phyloP scores from a whole-genome alignment of 1,284 basidiomycete species.

The Meira nashicola region DNA sequence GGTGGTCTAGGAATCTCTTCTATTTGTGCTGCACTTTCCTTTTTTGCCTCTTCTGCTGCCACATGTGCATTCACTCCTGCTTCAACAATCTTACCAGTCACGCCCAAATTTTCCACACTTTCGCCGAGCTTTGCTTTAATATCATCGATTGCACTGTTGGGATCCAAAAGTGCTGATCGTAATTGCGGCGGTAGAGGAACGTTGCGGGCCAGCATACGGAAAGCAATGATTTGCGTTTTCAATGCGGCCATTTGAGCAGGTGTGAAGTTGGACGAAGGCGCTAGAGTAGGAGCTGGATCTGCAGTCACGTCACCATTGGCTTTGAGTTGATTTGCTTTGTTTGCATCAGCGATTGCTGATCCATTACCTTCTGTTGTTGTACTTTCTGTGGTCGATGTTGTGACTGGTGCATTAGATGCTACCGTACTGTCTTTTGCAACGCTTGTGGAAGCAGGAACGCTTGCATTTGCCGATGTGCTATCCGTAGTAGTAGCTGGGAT shows the following conservation, averaged over 20 bases:
- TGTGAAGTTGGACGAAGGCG: constrained; percentile 58
- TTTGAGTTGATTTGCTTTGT: constrained; percentile 63
- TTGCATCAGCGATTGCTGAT: constrained; percentile 26
- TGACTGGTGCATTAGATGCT: neutral
- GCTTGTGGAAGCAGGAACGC: neutral
- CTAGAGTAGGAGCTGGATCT: constrained; percentile 5
- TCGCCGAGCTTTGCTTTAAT: constrained; percentile 56
- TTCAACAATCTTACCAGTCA: constrained; percentile 74
- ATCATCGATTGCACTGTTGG: constrained; percentile 18
- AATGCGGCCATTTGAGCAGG: constrained; percentile 75
- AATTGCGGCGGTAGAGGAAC: constrained; percentile 73
- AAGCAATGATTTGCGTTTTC: constrained; percentile 82
- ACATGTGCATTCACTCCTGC: constrained; percentile 59
- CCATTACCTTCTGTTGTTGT: constrained; percentile 20
- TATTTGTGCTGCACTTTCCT: constrained; percentile 29
- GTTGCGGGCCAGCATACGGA: constrained; percentile 74
- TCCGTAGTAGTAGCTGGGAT: constrained; percentile 2
- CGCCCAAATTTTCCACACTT: constrained; percentile 57
- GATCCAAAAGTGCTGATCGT: constrained; percentile 65
- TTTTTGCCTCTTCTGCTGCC: constrained; percentile 58
- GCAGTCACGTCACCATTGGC: constrained; percentile 50
- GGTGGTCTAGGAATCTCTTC: constrained; percentile 33
- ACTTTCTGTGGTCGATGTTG: constrained; percentile 15
- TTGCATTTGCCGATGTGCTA: constrained; percentile 9
- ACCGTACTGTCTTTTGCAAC: no score